Evolutionary conservation across 176 grass and related monocot genomes (phyloP).

Genomic region (Poa annua): DNA sequence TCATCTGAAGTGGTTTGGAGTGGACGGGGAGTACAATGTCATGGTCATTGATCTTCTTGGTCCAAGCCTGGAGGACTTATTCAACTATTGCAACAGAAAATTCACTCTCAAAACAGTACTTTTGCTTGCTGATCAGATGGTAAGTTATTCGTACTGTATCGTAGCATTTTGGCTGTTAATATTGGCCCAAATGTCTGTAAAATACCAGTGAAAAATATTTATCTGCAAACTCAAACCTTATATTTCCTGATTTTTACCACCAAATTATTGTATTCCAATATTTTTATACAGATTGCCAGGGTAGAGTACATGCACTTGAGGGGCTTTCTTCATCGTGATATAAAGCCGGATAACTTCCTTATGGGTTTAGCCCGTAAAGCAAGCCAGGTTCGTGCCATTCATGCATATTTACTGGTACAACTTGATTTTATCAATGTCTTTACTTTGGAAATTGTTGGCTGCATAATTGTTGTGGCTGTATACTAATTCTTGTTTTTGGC

Average conservation of each 20-base stretch:
- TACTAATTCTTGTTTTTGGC: constrained; percentile 29
- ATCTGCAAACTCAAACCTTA: neutral
- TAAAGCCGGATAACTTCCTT: constrained; percentile 93
- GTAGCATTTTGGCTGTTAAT: constrained; percentile 9
- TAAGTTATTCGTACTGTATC: constrained; percentile 28
- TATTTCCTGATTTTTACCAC: neutral
- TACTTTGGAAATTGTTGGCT: neutral
- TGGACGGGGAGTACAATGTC: constrained; percentile 92
- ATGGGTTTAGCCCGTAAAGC: constrained; percentile 81
- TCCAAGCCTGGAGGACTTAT: constrained; percentile 81
- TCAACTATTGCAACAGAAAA: constrained; percentile 85
- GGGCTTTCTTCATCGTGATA: constrained; percentile 96
- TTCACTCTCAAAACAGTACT: constrained; percentile 93
- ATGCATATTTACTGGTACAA: constrained; percentile 18
- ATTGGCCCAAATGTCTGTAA: constrained; percentile 4
- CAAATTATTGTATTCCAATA: constrained; percentile 12
- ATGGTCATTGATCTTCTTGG: constrained; percentile 98
- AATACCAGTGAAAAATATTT: constrained; percentile 27
- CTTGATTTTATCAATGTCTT: constrained; percentile 8
- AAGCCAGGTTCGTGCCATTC: constrained; percentile 68
- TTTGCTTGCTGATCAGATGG: constrained; percentile 88
- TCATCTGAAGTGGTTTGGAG: constrained; percentile 83
- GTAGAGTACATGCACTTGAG: constrained; percentile 94
- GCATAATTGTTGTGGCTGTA: constrained; percentile 15
- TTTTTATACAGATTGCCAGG: constrained; percentile 68